phyloP scores from a whole-genome alignment of 2,329 filamentous ascomycete species.

The Nemania diffusa region DNA sequence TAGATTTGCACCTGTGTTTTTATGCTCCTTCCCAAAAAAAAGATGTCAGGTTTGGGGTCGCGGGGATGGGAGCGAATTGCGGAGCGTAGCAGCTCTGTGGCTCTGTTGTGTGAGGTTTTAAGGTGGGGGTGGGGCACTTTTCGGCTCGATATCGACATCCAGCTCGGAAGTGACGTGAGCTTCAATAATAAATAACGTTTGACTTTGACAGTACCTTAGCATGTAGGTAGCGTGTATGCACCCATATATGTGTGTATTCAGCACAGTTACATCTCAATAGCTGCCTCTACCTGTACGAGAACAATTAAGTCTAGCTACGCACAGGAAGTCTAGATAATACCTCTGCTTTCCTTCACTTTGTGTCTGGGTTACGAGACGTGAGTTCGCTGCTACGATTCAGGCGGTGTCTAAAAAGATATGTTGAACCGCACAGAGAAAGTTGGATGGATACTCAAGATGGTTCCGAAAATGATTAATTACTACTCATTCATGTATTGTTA shows the following conservation, averaged over 20 bases:
- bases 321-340: no score
- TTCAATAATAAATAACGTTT: not conserved
- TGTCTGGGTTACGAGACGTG: no score
- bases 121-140: conserved; percentile 39
- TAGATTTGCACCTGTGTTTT: not conserved
- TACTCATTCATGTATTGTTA: conserved; percentile 23
- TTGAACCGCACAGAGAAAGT: not conserved
- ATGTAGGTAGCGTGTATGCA: no score
- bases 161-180: conserved; percentile 33
- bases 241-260: no score
- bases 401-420: not conserved
- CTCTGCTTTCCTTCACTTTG: no score
- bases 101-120: conserved; percentile 3
- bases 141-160: conserved; percentile 28
- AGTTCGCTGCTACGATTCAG: no score
- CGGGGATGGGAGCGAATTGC: conserved; percentile 30
- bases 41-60: conserved; percentile 14
- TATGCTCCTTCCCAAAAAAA: conserved; percentile 14
- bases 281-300: no score
- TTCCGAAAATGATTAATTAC: conserved; percentile 25
- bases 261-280: no score
- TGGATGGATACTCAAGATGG: not conserved
- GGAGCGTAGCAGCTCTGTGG: conserved; percentile 19
- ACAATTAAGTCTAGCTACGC: no score
- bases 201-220: no score